Percentiles rank a stretch among this genome's conserved stretches.
These are phyloP conservation scores for Dysphania ambrosioides DNA, from an alignment of 148 eudicot genomes.

Conservation along the genomic window DNA sequence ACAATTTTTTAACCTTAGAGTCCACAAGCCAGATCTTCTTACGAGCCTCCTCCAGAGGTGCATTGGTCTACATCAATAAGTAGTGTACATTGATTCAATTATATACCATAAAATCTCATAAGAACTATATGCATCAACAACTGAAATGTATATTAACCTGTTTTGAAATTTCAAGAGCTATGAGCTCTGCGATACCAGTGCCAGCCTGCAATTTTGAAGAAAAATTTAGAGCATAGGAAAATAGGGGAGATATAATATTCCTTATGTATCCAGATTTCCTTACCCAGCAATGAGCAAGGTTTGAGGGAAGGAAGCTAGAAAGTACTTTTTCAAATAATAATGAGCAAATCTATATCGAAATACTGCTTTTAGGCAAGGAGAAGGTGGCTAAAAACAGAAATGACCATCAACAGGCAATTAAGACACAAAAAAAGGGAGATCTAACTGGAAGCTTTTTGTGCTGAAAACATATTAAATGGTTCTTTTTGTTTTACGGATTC, in stretches of 20 bases:
- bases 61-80: conserved; percentile 55
- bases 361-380: not conserved
- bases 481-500: not conserved
- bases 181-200: conserved; percentile 95
- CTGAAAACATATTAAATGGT: not conserved
- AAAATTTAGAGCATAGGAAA: not conserved
- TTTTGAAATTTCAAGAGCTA: conserved; percentile 93
- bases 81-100: conserved; percentile 12
- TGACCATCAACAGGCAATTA: not conserved
- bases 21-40: conserved; percentile 91
- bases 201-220: conserved; percentile 59
- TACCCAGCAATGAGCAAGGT: not conserved
- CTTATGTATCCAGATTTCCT: not conserved
- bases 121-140: not conserved
- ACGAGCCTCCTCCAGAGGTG: conserved; percentile 85
- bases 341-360: not conserved
- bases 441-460: not conserved
- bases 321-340: not conserved
- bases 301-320: not conserved
- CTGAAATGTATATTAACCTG: conserved; percentile 50
- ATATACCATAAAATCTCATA: not conserved
- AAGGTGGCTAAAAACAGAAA: not conserved
- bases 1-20: conserved; percentile 61
- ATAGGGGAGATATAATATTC: not conserved
- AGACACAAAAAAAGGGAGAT: too few relatives aligned